phyloP scores from a whole-genome alignment of 2,329 filamentous ascomycete species.

The Diaporthe sp. region DNA sequence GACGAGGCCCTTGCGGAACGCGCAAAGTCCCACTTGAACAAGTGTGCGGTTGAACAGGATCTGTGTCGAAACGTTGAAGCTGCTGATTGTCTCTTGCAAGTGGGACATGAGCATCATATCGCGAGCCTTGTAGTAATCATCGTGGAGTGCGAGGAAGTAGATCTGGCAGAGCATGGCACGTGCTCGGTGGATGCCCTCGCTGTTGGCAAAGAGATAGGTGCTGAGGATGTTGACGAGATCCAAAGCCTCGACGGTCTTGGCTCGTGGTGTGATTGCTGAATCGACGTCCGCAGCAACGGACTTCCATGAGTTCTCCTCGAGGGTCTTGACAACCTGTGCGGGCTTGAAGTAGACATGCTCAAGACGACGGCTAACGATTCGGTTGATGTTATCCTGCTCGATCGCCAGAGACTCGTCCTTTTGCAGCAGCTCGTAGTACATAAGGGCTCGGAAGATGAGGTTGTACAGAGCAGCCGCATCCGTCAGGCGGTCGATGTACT shows the following conservation, averaged over 20 bases:
- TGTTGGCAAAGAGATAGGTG: constrained; percentile 94
- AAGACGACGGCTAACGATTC: constrained; percentile 91
- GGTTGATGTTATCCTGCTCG: constrained; percentile 90
- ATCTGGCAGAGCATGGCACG: constrained; percentile 98
- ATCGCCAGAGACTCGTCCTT: constrained; percentile 79
- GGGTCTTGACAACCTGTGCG: constrained; percentile 89
- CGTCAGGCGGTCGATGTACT: constrained; percentile 95
- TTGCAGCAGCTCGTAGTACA: constrained; percentile 88
- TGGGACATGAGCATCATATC: constrained; percentile 99
- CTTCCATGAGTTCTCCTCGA: constrained; percentile 96
- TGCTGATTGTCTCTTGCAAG: constrained; percentile 95
- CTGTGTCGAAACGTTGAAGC: constrained; percentile 96
- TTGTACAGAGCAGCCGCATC: constrained; percentile 94
- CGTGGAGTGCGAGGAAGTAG: constrained; percentile 97
- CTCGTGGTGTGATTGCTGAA: constrained; percentile 85
- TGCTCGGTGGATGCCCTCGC: constrained; percentile 95
- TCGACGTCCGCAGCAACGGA: constrained; percentile 77
- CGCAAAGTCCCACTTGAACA: constrained; percentile 97
- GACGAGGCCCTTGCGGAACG: constrained; percentile 95
- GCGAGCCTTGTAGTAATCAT: constrained; percentile 96
- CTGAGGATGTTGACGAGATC: constrained; percentile 88
- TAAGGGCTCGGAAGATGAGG: constrained; percentile 86
- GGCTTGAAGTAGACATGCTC: constrained; percentile 99
- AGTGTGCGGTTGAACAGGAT: constrained; percentile 99
- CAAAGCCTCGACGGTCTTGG: constrained; percentile 75